A percentile compares a stretch with the other conserved stretches of the same genome.
phyloP scores from a whole-genome alignment of 345 rosid species.

The Arabidopsis arenosa region DNA sequence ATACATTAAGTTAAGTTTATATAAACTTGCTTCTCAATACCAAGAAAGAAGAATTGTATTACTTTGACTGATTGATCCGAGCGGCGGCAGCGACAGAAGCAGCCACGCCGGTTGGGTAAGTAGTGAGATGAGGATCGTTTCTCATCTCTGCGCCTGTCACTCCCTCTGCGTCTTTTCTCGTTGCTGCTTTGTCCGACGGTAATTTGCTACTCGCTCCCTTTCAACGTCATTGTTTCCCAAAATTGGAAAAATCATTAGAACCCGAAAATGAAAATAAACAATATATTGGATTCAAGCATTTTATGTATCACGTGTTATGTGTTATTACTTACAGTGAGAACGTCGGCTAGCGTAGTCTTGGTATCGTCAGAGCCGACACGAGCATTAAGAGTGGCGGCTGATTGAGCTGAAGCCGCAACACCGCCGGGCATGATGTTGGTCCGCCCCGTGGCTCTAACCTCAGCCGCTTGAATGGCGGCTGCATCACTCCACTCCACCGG shows the following conservation, averaged over 20 bases:
- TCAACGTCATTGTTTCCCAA: slow-evolving; percentile 17
- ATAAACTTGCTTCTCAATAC: background rate
- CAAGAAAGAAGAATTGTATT: slow-evolving; percentile 21
- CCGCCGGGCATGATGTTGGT: slow-evolving; percentile 69
- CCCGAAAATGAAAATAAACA: background rate
- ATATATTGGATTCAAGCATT: background rate
- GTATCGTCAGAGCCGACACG: slow-evolving; percentile 49
- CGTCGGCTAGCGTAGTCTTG: slow-evolving; percentile 71
- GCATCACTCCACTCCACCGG: slow-evolving; percentile 92
- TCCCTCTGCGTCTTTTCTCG: slow-evolving; percentile 78
- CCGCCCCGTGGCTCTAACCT: slow-evolving; percentile 82
- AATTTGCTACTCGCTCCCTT: slow-evolving; percentile 71
- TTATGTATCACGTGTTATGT: background rate
- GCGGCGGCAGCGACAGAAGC: slow-evolving; percentile 82
- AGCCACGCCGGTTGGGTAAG: slow-evolving; percentile 76
- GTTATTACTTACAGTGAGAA: slow-evolving; percentile 54
- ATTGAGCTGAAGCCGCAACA: slow-evolving; percentile 75
- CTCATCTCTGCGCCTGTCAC: slow-evolving; percentile 84
- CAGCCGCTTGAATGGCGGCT: slow-evolving; percentile 86
- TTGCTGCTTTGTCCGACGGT: slow-evolving; percentile 66
- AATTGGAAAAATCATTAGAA: background rate
- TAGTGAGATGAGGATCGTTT: slow-evolving; percentile 72
- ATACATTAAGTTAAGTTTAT: background rate
- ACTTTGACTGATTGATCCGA: slow-evolving; percentile 65
- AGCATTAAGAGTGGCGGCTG: slow-evolving; percentile 78